Evolutionary conservation across 225 moss, liverwort and hornwort genomes (phyloP).

Genomic region (Pseudoscleropodium purum): DNA sequence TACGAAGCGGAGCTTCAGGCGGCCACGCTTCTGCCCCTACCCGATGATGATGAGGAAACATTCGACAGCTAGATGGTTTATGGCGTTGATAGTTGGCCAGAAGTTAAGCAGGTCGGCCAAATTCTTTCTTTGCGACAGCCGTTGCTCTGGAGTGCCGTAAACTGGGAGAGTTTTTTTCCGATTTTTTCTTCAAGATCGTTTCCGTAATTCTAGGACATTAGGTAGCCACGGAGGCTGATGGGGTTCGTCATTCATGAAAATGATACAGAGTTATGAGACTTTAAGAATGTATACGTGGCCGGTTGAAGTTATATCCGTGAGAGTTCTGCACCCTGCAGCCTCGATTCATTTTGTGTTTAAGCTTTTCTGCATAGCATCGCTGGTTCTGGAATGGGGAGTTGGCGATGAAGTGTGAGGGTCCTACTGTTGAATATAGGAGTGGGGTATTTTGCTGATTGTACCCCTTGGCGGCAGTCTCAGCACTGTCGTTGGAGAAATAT

Average conservation of each 20-base stretch:
- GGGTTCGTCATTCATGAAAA: background rate
- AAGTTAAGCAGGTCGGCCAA: background rate
- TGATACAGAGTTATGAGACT: background rate
- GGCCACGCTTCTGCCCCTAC: slow-evolving; percentile 25
- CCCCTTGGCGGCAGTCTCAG: background rate
- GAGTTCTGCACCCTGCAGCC: slow-evolving; percentile 1
- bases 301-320: background rate
- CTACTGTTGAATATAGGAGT: background rate
- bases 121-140: background rate
- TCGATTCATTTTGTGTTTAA: background rate
- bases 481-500: background rate
- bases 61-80: slow-evolving; percentile 32
- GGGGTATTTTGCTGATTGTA: background rate
- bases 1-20: slow-evolving; percentile 45
- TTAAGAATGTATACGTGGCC: slow-evolving; percentile 2
- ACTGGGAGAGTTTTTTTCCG: background rate
- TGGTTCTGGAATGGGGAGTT: background rate
- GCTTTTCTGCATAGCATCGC: background rate
- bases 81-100: background rate
- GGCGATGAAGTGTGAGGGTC: background rate
- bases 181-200: background rate
- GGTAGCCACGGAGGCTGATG: background rate
- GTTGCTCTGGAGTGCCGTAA: background rate
- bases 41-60: slow-evolving; percentile 46
- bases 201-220: background rate